These are phyloP conservation scores for Actinomucor elegans DNA, from an alignment of 371 early-diverging fungal species.

Conservation along the genomic window DNA sequence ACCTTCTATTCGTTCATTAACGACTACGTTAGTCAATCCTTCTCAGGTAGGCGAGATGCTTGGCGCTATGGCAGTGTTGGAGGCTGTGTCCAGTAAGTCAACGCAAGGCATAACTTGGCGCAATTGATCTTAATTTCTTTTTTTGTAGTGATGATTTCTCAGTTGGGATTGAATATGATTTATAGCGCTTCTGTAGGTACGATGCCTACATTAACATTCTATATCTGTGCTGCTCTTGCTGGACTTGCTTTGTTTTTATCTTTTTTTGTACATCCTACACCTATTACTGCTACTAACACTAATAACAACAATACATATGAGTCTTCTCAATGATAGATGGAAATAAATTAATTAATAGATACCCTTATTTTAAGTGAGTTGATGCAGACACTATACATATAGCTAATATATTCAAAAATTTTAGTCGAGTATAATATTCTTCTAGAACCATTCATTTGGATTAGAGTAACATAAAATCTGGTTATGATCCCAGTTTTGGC, in stretches of 20 bases:
- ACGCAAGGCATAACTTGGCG: no score
- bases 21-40: slow-evolving; percentile 45
- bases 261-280: neutral
- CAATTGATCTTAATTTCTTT: neutral
- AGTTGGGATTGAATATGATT: slow-evolving; percentile 34
- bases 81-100: slow-evolving; percentile 45
- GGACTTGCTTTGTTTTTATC: neutral
- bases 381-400: no score
- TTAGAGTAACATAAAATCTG: no score
- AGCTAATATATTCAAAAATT: no score
- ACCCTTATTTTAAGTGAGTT: no score
- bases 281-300: neutral
- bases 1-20: slow-evolving; percentile 42
- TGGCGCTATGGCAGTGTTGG: slow-evolving; percentile 50
- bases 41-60: slow-evolving; percentile 50
- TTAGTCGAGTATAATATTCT: no score
- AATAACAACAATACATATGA: no score
- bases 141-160: slow-evolving; percentile 31
- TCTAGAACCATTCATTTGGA: no score
- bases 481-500: no score
- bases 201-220: slow-evolving; percentile 51
- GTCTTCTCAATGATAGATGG: no score
- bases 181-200: slow-evolving; percentile 47
- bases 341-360: no score
- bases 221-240: slow-evolving; percentile 21